Conservation (phyloP, 2,329 filamentous ascomycete genomes). For the Pseudocercospora ulei region DNA sequence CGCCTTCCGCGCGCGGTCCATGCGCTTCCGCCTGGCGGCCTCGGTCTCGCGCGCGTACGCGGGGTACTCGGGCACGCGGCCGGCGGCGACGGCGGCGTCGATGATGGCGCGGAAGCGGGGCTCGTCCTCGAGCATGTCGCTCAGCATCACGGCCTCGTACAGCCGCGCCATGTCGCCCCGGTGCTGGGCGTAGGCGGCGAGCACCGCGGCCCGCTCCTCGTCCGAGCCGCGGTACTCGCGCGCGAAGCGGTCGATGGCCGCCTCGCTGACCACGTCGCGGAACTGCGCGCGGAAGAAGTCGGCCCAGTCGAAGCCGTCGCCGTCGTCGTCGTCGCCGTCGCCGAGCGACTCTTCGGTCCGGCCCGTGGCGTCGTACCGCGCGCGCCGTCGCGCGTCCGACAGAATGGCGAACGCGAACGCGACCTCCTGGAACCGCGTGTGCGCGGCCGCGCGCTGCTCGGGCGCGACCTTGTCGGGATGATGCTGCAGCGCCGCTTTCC, state of each 20-base stretch:
- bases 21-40: slow-evolving; percentile 35
- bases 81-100: slow-evolving; percentile 62
- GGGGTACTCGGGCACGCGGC: slow-evolving; percentile 56
- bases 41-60: slow-evolving; percentile 64
- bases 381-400: slow-evolving; percentile 68
- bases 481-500: slow-evolving; percentile 75
- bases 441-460: slow-evolving; percentile 62
- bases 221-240: slow-evolving; percentile 72
- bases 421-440: slow-evolving; percentile 75
- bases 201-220: slow-evolving; percentile 69
- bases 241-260: slow-evolving; percentile 66
- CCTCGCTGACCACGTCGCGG: slow-evolving; percentile 61
- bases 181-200: slow-evolving; percentile 62
- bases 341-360: slow-evolving; percentile 73
- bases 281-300: slow-evolving; percentile 83
- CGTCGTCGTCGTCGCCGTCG: slow-evolving; percentile 42
- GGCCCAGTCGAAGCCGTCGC: slow-evolving; percentile 72
- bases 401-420: slow-evolving; percentile 92
- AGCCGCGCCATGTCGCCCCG: slow-evolving; percentile 67
- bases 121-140: slow-evolving; percentile 73
- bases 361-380: slow-evolving; percentile 81
- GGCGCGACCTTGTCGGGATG: slow-evolving; percentile 52
- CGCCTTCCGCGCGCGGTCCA: slow-evolving; percentile 55
- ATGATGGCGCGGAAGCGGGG: slow-evolving; percentile 73
- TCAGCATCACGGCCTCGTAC: slow-evolving; percentile 79